A percentile compares a stretch with the other conserved stretches of the same genome.
Evolutionary conservation across 768 basidiomycete genomes (phyloP).

Genomic region (Ramaria rubella): DNA sequence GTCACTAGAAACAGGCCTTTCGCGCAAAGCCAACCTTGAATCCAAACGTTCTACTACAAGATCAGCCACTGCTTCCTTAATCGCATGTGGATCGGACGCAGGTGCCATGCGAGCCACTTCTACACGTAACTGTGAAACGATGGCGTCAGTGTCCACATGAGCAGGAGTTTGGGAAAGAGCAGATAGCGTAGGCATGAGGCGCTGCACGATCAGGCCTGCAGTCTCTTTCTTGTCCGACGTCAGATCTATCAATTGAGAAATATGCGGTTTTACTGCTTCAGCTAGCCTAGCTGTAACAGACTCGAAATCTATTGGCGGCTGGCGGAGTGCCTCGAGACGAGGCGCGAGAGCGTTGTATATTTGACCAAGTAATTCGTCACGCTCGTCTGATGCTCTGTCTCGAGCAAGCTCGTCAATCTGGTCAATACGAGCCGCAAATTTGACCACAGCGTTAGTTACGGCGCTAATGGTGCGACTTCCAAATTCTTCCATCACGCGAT

Average conservation of each 20-base stretch:
- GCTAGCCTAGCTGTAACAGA: conserved; percentile 65
- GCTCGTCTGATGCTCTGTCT: conserved; percentile 36
- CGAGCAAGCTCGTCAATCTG: conserved; percentile 35
- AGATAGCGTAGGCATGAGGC: conserved; percentile 61
- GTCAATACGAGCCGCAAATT: conserved; percentile 52
- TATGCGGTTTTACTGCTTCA: conserved; percentile 84
- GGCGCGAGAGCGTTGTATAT: conserved; percentile 54
- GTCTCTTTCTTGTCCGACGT: conserved; percentile 87
- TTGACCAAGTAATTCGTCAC: conserved; percentile 55
- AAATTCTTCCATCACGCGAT: conserved; percentile 47
- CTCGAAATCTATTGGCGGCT: conserved; percentile 73
- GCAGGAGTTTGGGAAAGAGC: conserved; percentile 29
- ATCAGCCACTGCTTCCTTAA: conserved; percentile 86
- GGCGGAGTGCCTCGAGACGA: conserved; percentile 50
- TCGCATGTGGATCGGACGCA: conserved; percentile 76
- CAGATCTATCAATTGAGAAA: conserved; percentile 82
- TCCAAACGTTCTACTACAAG: conserved; percentile 82
- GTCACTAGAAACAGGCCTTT: conserved; percentile 23
- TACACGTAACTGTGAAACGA: conserved; percentile 53
- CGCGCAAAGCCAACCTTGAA: conserved; percentile 71
- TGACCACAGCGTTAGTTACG: conserved; percentile 53
- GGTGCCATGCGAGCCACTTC: conserved; percentile 69
- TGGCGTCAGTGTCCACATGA: conserved; percentile 43
- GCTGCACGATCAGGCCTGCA: conserved; percentile 70
- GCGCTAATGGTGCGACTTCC: conserved; percentile 51